Base-by-base conservation (phyloP, 192 early-diverging fungal species). In the Backusella parvicylindrica region DNA sequence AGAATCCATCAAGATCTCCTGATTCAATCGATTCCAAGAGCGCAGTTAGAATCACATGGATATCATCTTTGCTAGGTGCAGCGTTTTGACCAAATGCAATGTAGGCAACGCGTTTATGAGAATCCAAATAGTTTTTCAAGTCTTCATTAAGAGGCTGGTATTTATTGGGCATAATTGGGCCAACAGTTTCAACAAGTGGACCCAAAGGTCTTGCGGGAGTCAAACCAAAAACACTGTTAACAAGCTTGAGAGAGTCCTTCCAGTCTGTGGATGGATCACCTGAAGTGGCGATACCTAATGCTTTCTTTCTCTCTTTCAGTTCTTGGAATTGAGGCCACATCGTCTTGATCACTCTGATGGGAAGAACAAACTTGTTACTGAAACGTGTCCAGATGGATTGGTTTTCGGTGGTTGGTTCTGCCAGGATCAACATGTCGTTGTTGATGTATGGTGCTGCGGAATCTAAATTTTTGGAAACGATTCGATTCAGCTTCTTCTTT, bases 171-270 rank as follows among this genome's bases (percentile, higher is more conserved):
- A 82, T 65, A 6, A 79, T 73, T 6, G 80, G 78, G 2, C 80
- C 80, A 40, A 79, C 38, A 6, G 63, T 36, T 50, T 75, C 70
- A 21, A 78, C 49, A 56, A 82, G 53, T 16, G 76, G 77, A 2
- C 73, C 73, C 9, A 72, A 2, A 8, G 76, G 47, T 18, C 77
- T 68, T n/a, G 80, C 69, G 2, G 60, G 6, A 28, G 56, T 70
- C 12, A 78, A 21, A 1, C 74, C 79, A 28, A 68, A 73, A 2
- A 72, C 30, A 7, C 21, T 80, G 56, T 76, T 80, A 18, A 76
- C 53, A 1, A 73, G 32, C 28, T 80, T 80, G 8, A 76, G n/a
- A 7, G 68, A 12, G 31, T 70, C 16, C 60, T 76, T 31, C 49
- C 70, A 71, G 30, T 32, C 28, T 37, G 9, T 30, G 3, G 6